These are phyloP conservation scores for Pseudogymnoascus sp. DNA, from an alignment of 2,329 filamentous ascomycete species.

Conservation along the genomic window DNA sequence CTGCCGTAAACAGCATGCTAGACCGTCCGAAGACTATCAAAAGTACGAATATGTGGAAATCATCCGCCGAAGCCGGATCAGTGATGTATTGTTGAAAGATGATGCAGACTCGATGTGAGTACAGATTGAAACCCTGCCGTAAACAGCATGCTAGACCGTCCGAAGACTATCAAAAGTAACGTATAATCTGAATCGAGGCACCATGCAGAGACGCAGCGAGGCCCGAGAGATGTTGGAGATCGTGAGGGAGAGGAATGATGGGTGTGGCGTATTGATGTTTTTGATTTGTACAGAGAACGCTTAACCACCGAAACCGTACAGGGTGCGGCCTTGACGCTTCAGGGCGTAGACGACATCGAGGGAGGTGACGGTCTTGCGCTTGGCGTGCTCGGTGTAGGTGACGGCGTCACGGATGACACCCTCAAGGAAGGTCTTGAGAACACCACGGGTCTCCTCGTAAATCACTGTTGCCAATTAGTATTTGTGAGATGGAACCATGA, in stretches of 20 bases:
- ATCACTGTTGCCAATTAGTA: slow-evolving; percentile 46
- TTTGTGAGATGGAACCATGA: background rate
- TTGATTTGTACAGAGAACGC: slow-evolving; percentile 7
- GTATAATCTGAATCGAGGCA: slow-evolving; percentile 13
- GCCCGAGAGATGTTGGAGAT: background rate
- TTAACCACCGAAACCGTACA: slow-evolving; percentile 63
- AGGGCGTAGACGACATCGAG: slow-evolving; percentile 56
- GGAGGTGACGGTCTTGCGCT: slow-evolving; percentile 65
- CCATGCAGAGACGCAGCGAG: background rate
- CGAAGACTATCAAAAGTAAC: slow-evolving; percentile 28
- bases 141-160: slow-evolving; percentile 32
- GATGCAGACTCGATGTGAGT: slow-evolving; percentile 13
- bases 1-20: slow-evolving; percentile 31
- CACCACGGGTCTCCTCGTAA: slow-evolving; percentile 76
- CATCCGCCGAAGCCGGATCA: slow-evolving; percentile 19
- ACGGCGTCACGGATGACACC: slow-evolving; percentile 71
- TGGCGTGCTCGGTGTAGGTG: slow-evolving; percentile 77
- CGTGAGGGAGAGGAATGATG: slow-evolving; percentile 16
- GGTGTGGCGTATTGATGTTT: slow-evolving; percentile 10
- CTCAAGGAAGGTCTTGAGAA: slow-evolving; percentile 78
- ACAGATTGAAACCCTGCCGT: slow-evolving; percentile 24
- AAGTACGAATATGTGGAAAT: slow-evolving; percentile 20
- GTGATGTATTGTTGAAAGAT: slow-evolving; percentile 10
- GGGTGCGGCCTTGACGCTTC: slow-evolving; percentile 57
- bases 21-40: slow-evolving; percentile 31